Evolutionary conservation across 1,284 basidiomycete species (phyloP), one percentile per base, ranked within the genome.

Genomic region (Irpex lacteus): DNA sequence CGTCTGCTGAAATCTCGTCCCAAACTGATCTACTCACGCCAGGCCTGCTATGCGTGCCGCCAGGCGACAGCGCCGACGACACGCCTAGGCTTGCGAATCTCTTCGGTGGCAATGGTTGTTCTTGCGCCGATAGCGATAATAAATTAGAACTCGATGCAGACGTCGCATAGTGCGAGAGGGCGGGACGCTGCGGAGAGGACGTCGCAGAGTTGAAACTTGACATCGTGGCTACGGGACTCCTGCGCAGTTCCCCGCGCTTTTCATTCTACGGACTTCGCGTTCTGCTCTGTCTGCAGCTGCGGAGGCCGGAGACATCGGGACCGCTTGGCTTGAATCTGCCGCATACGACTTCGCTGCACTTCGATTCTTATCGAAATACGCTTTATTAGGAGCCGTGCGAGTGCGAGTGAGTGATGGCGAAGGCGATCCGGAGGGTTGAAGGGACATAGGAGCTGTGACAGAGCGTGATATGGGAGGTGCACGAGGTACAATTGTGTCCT

Each of bases 191-290:
- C 54, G 81, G 76, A 11, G 79, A 73, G 50, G 72, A 70, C 9
- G 69, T 67, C 50, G 71, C 65, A 34, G 74, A 71, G 56, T 63
- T 66, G 15, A 72, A 69, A 32, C 68, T 63, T 47, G 55, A 61
- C 44, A 61, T 54, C 13, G 65, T 66, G 7, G 69, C 71, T 8
- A 63, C 63, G 44, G 70, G 63, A 19, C 80, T 82, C 64, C 85
- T 81, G 59, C 88, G 84, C 44, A 95, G 78, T 70, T 93, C 34
- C 92, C 92, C 9, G 93, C 92, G 71, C 91, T 94, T 75, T 93
- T 92, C 93, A 95, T 95, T 73, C 87, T 89, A 63, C 91, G 85
- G 53, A 93, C 71, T 70, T 92, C 89, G 60, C 78, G 84, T 65
- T 87, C 85, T n/a, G 77, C 76, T 64, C 75, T 76, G 59, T 79